Conservation (phyloP, 257 asterid species). For the Scutellaria baicalensis region DNA sequence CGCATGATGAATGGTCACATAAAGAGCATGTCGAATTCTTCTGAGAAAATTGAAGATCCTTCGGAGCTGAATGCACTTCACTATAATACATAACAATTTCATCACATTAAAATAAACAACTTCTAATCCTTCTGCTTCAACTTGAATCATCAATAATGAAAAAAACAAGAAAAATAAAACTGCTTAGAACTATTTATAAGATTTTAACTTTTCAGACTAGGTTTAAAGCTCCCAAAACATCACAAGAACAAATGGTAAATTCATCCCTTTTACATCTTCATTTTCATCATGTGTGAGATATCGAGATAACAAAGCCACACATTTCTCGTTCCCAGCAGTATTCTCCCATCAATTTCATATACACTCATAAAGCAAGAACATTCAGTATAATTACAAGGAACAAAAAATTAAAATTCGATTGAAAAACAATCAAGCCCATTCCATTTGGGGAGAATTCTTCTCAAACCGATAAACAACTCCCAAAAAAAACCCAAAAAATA, state of each 20-base stretch:
- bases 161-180: background rate
- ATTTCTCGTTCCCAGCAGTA: background rate
- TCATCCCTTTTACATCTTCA: background rate
- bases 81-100: background rate
- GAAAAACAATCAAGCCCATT: background rate
- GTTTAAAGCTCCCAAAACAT: background rate
- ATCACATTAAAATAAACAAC: background rate
- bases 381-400: background rate
- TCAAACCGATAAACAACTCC: background rate
- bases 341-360: background rate
- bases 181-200: background rate
- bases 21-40: background rate
- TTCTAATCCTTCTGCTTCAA: background rate
- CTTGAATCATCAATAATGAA: background rate
- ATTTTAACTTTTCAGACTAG: background rate
- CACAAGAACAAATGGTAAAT: background rate
- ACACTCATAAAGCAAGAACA: background rate
- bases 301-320: conserved; percentile 3
- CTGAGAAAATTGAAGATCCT: background rate
- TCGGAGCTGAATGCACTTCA: background rate
- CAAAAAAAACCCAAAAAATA: background rate
- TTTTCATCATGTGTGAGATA: background rate
- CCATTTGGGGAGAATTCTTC: background rate
- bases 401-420: background rate
- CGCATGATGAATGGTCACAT: background rate